Evolutionary conservation across 75 land plant species (phyloP), one percentile per base, ranked within the genome.

Genomic region (Isoetes taiwanensis): DNA sequence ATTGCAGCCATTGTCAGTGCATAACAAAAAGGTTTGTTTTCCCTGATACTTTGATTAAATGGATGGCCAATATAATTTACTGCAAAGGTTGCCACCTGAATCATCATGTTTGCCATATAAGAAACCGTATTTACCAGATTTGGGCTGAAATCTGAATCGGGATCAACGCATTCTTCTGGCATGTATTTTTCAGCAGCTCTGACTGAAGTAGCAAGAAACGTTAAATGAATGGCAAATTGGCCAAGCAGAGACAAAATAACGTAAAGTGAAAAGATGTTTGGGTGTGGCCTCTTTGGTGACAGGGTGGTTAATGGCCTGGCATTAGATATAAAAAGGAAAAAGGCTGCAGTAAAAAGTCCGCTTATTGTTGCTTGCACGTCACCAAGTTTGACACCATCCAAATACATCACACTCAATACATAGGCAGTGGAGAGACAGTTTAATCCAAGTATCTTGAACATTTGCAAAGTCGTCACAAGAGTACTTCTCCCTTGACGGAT

Each of bases 1-100:
- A 69, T 74, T 14, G 72, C 95, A 52, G 99, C 80, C 24, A 62
- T 66, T 26, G 64, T 39, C 14, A 94, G 78, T 0, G 99, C 99
- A 56, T 73, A 81, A 37, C 50, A 34, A 67, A 94, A 94, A 0
- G 99, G 85, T 40, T 73, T 84, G 76, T 88, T 88, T 65, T 94
- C 96, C 3, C 80, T 56, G 9, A 94, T 80, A 48, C 90, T 84
- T 61, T 94, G 99, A 67, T 94, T 94, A 65, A 94, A 94, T 8
- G 96, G 99, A 52, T 83, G 96, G 32, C 99, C 99, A 76, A 94
- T 94, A 64, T 94, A 94, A 62, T 94, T 94, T 35, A 94, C 99
- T 2, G 99, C 96, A 78, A 94, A 94, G 8, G 99, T 94, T 1
- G 90, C 99, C 14, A 94, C 99, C 61, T 90, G 97, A 23, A 94